Conservation (phyloP, 352 stramenopile species). For the Pythium pyrilobum region DNA sequence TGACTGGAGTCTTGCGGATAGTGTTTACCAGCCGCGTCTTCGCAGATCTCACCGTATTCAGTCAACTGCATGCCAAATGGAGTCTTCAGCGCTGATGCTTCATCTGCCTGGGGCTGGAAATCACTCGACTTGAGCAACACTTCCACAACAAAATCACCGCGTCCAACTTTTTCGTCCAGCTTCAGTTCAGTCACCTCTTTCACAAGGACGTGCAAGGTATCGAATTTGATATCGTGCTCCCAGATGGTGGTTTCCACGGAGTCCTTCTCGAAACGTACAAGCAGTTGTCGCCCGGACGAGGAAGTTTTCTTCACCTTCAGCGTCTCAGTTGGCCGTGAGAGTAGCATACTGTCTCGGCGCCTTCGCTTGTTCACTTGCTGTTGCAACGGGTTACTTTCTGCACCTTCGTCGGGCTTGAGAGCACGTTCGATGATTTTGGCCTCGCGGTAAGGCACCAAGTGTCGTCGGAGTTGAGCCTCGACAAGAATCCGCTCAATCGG, state of each 20-base stretch:
- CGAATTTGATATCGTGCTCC: conserved; percentile 35
- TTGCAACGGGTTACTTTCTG: neutral
- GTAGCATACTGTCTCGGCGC: conserved; percentile 15
- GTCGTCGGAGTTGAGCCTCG: conserved; percentile 40
- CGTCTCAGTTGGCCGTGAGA: conserved; percentile 10
- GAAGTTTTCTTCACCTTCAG: conserved; percentile 6
- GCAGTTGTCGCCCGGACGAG: conserved; percentile 9
- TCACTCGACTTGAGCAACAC: conserved; percentile 49
- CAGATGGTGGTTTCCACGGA: conserved; percentile 18
- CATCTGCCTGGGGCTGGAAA: conserved; percentile 22
- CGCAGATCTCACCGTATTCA: conserved; percentile 36
- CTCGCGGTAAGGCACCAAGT: conserved; percentile 29
- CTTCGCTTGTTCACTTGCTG: conserved; percentile 9
- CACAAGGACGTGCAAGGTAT: conserved; percentile 37
- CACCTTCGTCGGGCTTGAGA: neutral
- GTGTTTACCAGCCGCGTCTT: conserved; percentile 18
- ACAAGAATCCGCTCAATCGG: conserved; percentile 32
- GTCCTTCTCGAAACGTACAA: conserved; percentile 13
- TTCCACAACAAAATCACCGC: conserved; percentile 28
- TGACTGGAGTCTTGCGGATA: conserved; percentile 32
- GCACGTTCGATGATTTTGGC: conserved; percentile 19
- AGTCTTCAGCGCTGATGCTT: conserved; percentile 20
- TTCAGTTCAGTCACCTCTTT: conserved; percentile 47
- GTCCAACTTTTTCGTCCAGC: conserved; percentile 27
- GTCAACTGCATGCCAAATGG: conserved; percentile 39